Base-by-base conservation (phyloP, 164 flowering plant genomes). In the Echeveria elegans region DNA sequence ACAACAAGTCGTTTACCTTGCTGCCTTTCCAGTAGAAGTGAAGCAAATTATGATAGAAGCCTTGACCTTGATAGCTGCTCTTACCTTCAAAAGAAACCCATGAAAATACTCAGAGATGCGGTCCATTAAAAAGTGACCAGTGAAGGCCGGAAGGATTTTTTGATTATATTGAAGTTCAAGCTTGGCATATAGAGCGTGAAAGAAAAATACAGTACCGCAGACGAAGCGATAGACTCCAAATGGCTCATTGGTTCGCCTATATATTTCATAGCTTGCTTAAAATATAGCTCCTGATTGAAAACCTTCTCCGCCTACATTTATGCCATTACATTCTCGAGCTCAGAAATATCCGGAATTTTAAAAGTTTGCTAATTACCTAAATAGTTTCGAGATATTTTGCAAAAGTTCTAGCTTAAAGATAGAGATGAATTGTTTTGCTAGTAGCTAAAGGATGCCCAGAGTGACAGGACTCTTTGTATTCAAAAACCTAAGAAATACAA, bases 11-110 rank as follows among this genome's bases (percentile, higher is more conserved):
- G 32, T 16, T 50, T 84, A 91, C 97, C 97, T 84, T 31, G 97
- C 97, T 67, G 97, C 96, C 75, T 87, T 86, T 77, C 97, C 97
- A 62, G 96, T 81, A 30, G 97, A 85, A 43, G 97, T 91, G 75
- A 91, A 91, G 71, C 86, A 83, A 66, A 91, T 83, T 52, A 91
- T 87, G 68, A 83, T 86, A 72, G 97, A 88, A 64, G 96, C 95
- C 81, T 87, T 88, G 69, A 87, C 93, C 80, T 87, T 88, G 66
- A 91, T 80, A 34, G 96, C 96, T 19, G 96, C 93, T 65, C 93
- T 56, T 28, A 56, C 61, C 61, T 56, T 4, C 21, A 26, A 2
- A 2, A 43, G 48, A 28, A 53, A 31, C 29, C 60, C 19, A 23
- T n/a, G 56, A 50, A n/a, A 50, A 28, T 12, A 15, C 12, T 56